A percentile compares a stretch with the other conserved stretches of the same genome.
Conservation (phyloP, 2,329 filamentous ascomycete genomes). For the Aspergillus texensis region DNA sequence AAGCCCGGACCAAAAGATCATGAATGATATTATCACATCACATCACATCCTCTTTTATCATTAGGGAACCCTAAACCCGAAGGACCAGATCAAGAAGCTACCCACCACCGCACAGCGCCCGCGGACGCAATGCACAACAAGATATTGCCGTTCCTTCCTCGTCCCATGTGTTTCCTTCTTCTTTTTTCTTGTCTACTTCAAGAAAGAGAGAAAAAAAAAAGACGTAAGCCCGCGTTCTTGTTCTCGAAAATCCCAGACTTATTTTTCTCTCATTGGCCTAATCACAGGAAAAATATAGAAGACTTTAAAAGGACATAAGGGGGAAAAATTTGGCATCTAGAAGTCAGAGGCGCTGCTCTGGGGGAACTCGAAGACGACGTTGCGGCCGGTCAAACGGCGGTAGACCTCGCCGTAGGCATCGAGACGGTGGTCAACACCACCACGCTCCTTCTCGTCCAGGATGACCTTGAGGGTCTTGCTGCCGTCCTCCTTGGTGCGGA, state of each 20-base stretch:
- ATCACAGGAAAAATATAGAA: conserved; percentile 15
- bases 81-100: conserved; percentile 11
- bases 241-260: conserved; percentile 8
- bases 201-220: conserved; percentile 8
- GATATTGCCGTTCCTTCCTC: not conserved
- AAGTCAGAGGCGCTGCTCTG: conserved; percentile 77
- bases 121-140: conserved; percentile 4
- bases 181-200: conserved; percentile 3
- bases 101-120: conserved; percentile 10
- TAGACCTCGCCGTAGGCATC: conserved; percentile 99
- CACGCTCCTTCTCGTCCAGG: conserved; percentile 99
- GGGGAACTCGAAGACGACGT: conserved; percentile 98
- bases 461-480: conserved; percentile 98
- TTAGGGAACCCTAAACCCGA: conserved; percentile 13
- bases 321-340: conserved; percentile 56
- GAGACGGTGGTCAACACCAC: conserved; percentile 98
- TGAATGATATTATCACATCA: conserved; percentile 29
- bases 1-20: conserved; percentile 25
- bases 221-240: conserved; percentile 6
- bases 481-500: conserved; percentile 98
- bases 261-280: conserved; percentile 15
- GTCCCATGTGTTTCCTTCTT: not conserved
- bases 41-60: conserved; percentile 20
- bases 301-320: conserved; percentile 25
- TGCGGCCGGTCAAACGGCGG: conserved; percentile 94